Evolutionary conservation across 2,329 filamentous ascomycete species (phyloP), one percentile per base, ranked within the genome.

Genomic region (Penicillium italicum): DNA sequence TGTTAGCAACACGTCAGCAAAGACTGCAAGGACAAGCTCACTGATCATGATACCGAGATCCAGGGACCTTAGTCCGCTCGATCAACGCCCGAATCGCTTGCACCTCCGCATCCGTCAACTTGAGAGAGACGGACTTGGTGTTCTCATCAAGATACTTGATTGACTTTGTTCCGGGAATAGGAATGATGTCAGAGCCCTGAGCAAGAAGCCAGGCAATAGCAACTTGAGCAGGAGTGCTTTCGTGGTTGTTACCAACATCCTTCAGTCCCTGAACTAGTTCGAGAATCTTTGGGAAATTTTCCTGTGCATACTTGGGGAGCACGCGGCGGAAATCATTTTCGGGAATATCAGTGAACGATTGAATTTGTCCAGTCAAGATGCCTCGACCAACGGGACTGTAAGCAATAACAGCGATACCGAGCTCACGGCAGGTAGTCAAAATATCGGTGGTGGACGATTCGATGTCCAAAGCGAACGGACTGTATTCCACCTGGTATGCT

Each of bases 181-280:
- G 66, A 12, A 69, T 58, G 9, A 69, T 60, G 48, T 66, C 63
- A 12, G 55, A 22, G 1, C 82, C 82, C 61, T 87, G 84, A 2
- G 78, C 78, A 61, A 85, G 63, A 52, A 88, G 62, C 85, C 85
- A 89, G 0, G 85, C 85, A 28, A 88, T 73, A 1, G 82, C 80
- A 30, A 89, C 66, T 66, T 89, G 81, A 1, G 76, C 77, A 0
- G 82, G 61, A 0, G 84, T 85, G 42, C 76, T 78, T 2, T 74
- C 78, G 70, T 87, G 86, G 57, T 72, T 74, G 41, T 77, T 72
- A 0, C 82, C 82, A 9, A 86, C 62, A 8, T 63, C 72, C 3
- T 69, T 68, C 49, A 86, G 73, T 6, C 68, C 66, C 43, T 80
- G 75, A 5, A 84, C 78, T 3, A 85, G 67, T 60, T 74, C 70